Percentiles rank a stretch among this genome's conserved stretches.
Conservation (phyloP, 352 stramenopile genomes). For the Phytopythium aichiense region DNA sequence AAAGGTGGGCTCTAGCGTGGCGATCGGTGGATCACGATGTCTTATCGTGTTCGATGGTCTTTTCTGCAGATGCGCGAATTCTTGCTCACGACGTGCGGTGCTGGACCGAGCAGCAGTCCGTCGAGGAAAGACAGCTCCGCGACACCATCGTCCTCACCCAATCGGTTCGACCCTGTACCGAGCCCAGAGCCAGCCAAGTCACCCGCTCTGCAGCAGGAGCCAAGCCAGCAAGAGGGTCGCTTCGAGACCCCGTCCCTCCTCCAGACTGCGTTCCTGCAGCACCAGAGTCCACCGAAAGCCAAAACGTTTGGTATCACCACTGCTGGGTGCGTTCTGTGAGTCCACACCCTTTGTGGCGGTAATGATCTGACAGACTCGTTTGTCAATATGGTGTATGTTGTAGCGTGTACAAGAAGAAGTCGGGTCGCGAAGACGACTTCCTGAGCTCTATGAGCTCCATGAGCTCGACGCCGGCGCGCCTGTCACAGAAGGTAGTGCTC, state of each 20-base stretch:
- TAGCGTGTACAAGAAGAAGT: slow-evolving; percentile 49
- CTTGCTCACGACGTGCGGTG: slow-evolving; percentile 38
- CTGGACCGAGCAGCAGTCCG: slow-evolving; percentile 15
- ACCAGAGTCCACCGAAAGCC: slow-evolving; percentile 42
- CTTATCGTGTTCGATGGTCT: neutral
- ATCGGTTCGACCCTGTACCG: slow-evolving; percentile 9
- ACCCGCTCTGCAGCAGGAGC: slow-evolving; percentile 1
- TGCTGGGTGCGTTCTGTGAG: slow-evolving; percentile 22
- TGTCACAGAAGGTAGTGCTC: slow-evolving; percentile 54
- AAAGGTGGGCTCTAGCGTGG: slow-evolving; percentile 35
- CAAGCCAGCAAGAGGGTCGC: slow-evolving; percentile 8
- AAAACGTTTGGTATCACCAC: slow-evolving; percentile 55
- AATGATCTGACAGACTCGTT: too few species aligned
- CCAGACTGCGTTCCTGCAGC: slow-evolving; percentile 57
- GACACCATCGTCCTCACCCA: slow-evolving; percentile 17
- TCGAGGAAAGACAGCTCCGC: slow-evolving; percentile 18
- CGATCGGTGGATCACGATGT: neutral
- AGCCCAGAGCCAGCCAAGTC: slow-evolving; percentile 15
- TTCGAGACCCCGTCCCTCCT: slow-evolving; percentile 41
- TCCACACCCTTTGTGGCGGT: too few species aligned
- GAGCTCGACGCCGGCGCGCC: slow-evolving; percentile 42
- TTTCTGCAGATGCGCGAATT: slow-evolving; percentile 57
- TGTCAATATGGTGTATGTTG: neutral
- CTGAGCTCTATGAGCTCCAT: slow-evolving; percentile 68
- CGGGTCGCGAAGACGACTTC: slow-evolving; percentile 36